Evolutionary conservation across 768 basidiomycete species (phyloP).

Genomic region (Termitomyces sp.): DNA sequence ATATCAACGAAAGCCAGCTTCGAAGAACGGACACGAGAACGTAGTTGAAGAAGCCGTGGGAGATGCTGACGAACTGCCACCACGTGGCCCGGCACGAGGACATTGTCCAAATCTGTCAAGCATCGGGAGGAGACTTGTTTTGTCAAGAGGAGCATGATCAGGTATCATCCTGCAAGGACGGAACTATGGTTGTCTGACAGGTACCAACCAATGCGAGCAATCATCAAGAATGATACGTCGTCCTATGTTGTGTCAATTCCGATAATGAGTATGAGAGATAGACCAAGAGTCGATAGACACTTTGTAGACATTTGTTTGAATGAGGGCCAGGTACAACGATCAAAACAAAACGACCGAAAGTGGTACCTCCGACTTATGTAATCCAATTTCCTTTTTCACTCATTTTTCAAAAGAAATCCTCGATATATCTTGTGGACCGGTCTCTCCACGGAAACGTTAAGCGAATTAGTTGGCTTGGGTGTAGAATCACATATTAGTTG

Average conservation of each 20-base stretch:
- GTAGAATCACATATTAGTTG: slow-evolving; percentile 4
- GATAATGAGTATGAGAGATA: not conserved
- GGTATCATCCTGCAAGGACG: slow-evolving; percentile 29
- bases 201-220: slow-evolving; percentile 15
- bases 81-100: slow-evolving; percentile 9
- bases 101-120: not conserved
- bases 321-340: not conserved
- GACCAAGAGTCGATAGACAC: not conserved
- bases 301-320: not conserved
- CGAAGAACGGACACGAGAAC: not conserved
- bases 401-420: not conserved
- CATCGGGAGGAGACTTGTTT: slow-evolving; percentile 1
- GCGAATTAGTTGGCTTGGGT: slow-evolving; percentile 9
- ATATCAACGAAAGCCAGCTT: not conserved
- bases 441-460: slow-evolving; percentile 5
- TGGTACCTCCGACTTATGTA: slow-evolving; percentile 16
- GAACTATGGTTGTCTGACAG: slow-evolving; percentile 33
- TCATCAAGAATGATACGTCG: not conserved
- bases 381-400: slow-evolving; percentile 6
- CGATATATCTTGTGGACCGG: not conserved
- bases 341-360: not conserved
- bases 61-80: slow-evolving; percentile 8
- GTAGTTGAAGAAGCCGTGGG: not conserved
- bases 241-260: not conserved
- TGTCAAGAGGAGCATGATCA: slow-evolving; percentile 8